Conservation (phyloP, 768 basidiomycete species). For the Auricularia heimuer region DNA sequence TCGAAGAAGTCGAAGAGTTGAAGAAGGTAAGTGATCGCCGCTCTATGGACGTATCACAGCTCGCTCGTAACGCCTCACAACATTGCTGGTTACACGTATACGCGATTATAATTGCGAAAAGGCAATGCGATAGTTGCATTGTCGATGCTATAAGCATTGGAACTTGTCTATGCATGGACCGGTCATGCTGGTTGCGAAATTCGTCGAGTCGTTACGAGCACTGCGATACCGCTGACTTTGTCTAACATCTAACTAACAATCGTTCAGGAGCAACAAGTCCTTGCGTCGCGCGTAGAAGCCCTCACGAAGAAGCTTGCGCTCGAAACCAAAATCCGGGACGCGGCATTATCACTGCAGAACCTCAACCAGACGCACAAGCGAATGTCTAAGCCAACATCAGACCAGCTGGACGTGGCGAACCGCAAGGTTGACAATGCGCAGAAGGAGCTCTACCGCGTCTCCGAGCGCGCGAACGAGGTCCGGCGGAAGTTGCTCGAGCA, state of each 20-base stretch:
- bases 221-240: too few species aligned
- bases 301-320: slow-evolving; percentile 65
- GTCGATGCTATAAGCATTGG: too few species aligned
- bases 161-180: too few species aligned
- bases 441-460: slow-evolving; percentile 59
- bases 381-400: slow-evolving; percentile 52
- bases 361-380: slow-evolving; percentile 50
- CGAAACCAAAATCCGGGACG: slow-evolving; percentile 84
- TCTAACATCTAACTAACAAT: background rate
- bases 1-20: slow-evolving; percentile 61
- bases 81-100: too few species aligned
- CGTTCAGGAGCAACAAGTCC: slow-evolving; percentile 60
- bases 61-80: too few species aligned
- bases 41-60: too few species aligned
- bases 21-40: slow-evolving; percentile 42
- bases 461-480: slow-evolving; percentile 54
- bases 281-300: slow-evolving; percentile 55
- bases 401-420: slow-evolving; percentile 66
- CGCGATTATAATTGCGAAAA: too few species aligned
- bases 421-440: slow-evolving; percentile 61
- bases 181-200: too few species aligned
- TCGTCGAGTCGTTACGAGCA: too few species aligned
- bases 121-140: too few species aligned
- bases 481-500: slow-evolving; percentile 64
- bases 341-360: slow-evolving; percentile 63